These are phyloP conservation scores for Cornus suecica DNA, from an alignment of 148 eudicot genomes.

Conservation along the genomic window DNA sequence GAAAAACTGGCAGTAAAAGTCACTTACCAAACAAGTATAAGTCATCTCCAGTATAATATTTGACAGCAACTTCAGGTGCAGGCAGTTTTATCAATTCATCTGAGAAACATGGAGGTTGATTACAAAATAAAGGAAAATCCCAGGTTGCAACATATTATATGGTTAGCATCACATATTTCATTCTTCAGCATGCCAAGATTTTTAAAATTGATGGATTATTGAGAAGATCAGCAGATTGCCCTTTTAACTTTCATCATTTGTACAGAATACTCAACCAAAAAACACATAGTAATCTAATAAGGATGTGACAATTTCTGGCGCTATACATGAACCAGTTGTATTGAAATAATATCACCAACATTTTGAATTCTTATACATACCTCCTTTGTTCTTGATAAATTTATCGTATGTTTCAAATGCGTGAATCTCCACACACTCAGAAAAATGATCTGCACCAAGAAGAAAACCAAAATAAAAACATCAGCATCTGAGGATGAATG, in stretches of 20 bases:
- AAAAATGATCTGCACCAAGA: constrained; percentile 86
- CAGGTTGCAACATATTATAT: not conserved
- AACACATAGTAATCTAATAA: not conserved
- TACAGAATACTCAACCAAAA: not conserved
- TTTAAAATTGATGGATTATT: not conserved
- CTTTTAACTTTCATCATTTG: not conserved
- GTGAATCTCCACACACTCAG: constrained; percentile 92
- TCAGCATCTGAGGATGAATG: not conserved
- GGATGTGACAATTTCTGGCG: not conserved
- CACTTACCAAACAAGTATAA: constrained; percentile 91
- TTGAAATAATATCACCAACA: not conserved
- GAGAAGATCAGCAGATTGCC: constrained; percentile 3
- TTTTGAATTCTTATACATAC: constrained; percentile 31
- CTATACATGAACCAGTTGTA: not conserved
- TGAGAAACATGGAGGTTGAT: constrained; percentile 18
- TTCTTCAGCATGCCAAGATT: not conserved
- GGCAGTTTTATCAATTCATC: constrained; percentile 77
- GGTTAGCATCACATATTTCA: not conserved
- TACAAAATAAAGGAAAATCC: not conserved
- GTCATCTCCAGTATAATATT: constrained; percentile 86
- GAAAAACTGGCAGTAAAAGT: constrained; percentile 13
- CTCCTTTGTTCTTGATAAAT: constrained; percentile 79
- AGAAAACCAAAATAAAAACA: constrained; percentile 8
- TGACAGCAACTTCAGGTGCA: constrained; percentile 81
- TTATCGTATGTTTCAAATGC: constrained; percentile 97